phyloP scores from a whole-genome alignment of 2,329 filamentous ascomycete genomes.

The Hymenoscyphus fraxineus region DNA sequence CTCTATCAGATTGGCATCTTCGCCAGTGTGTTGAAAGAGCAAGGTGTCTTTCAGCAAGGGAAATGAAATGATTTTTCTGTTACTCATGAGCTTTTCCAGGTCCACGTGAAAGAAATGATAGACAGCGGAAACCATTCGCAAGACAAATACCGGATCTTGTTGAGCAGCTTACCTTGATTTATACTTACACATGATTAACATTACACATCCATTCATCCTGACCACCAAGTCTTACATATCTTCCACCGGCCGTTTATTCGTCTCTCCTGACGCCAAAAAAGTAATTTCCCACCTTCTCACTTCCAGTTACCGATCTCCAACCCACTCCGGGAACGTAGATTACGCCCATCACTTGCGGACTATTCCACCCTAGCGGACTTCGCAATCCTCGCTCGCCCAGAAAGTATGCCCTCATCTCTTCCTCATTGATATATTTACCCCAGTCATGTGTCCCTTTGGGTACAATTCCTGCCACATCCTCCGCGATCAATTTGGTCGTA shows the following conservation, averaged over 20 bases:
- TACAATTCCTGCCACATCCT: slow-evolving; percentile 82
- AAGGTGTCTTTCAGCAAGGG: no score
- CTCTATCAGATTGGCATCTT: no score
- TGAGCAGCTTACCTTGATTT: background rate
- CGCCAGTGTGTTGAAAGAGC: no score
- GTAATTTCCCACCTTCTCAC: slow-evolving; percentile 89
- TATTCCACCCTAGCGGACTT: slow-evolving; percentile 48
- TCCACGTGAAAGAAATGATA: background rate
- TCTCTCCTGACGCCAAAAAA: slow-evolving; percentile 79
- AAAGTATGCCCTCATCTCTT: slow-evolving; percentile 64
- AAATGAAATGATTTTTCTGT: no score
- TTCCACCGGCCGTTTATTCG: slow-evolving; percentile 2
- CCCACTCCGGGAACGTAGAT: slow-evolving; percentile 87
- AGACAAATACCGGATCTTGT: background rate
- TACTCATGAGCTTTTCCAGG: background rate
- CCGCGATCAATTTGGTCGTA: slow-evolving; percentile 87
- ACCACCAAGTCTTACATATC: background rate
- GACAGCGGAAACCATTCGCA: background rate
- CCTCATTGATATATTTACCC: slow-evolving; percentile 89
- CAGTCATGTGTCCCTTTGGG: slow-evolving; percentile 94
- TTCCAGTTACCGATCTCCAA: slow-evolving; percentile 78
- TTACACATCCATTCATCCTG: background rate
- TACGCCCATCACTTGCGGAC: slow-evolving; percentile 67
- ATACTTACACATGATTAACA: background rate
- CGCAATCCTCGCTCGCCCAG: slow-evolving; percentile 39